phyloP scores from a whole-genome alignment of 1,139 yeast species.

The Trichomonascaceae sp. region DNA sequence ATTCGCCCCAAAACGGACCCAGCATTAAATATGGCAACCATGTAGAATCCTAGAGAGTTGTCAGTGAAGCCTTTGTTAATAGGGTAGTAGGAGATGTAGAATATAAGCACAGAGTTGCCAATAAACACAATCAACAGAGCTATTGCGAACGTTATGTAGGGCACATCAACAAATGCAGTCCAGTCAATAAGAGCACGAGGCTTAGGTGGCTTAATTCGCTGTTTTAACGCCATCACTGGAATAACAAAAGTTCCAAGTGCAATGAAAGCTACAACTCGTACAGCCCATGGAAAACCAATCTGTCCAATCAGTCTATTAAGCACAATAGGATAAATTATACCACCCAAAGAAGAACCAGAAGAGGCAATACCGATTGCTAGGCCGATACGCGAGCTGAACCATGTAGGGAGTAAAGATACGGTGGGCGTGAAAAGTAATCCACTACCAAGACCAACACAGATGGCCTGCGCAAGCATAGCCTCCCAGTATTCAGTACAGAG shows the following conservation, averaged over 20 bases:
- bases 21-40: constrained; percentile 48
- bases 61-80: constrained; percentile 19
- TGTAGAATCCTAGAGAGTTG: constrained; percentile 23
- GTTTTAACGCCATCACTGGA: constrained; percentile 21
- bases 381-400: constrained; percentile 48
- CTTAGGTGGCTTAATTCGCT: constrained; percentile 30
- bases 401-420: constrained; percentile 36
- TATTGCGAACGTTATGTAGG: constrained; percentile 26
- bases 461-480: constrained; percentile 51
- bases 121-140: constrained; percentile 30
- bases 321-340: constrained; percentile 31
- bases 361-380: constrained; percentile 52
- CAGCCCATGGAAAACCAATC: constrained; percentile 33
- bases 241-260: constrained; percentile 19
- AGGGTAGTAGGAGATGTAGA: constrained; percentile 32
- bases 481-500: constrained; percentile 47
- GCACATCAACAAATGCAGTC: constrained; percentile 28
- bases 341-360: constrained; percentile 50
- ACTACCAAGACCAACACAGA: constrained; percentile 48
- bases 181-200: constrained; percentile 27
- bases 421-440: constrained; percentile 36
- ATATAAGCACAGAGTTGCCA: constrained; percentile 34
- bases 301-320: constrained; percentile 24
- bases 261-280: constrained; percentile 28
- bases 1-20: constrained; percentile 47